Conservation (phyloP, 768 basidiomycete species). For the Tylopilus sp. region DNA sequence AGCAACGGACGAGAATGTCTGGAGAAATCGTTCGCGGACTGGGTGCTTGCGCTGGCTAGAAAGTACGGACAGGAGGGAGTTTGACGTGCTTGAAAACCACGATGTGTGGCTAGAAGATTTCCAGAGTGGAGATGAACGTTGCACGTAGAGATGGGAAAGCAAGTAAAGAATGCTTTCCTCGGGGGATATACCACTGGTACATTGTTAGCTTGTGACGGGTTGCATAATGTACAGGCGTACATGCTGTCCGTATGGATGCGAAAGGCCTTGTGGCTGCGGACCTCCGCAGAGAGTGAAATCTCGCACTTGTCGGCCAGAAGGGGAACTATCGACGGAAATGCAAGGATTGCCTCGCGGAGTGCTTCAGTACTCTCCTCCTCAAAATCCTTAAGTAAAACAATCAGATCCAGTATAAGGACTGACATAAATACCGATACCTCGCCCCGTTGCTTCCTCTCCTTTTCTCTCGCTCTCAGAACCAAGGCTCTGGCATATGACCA, state of each 20-base stretch:
- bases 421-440: constrained; percentile 24
- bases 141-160: constrained; percentile 84
- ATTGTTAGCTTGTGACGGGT: constrained; percentile 7
- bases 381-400: constrained; percentile 40
- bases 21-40: constrained; percentile 29
- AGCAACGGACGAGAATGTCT: constrained; percentile 38
- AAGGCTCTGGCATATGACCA: constrained; percentile 73
- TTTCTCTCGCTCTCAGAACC: constrained; percentile 53
- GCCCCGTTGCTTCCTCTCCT: constrained; percentile 41
- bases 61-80: constrained; percentile 31
- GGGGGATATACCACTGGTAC: constrained; percentile 34
- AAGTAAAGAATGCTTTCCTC: constrained; percentile 61
- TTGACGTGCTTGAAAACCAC: constrained; percentile 70
- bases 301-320: constrained; percentile 87
- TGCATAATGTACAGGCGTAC: constrained; percentile 37
- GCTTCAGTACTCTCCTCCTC: constrained; percentile 56
- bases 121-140: constrained; percentile 76
- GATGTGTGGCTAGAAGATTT: constrained; percentile 59
- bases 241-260: constrained; percentile 63
- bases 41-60: constrained; percentile 33
- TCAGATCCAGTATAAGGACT: background rate
- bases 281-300: constrained; percentile 51
- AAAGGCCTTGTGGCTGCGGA: constrained; percentile 62
- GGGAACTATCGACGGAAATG: constrained; percentile 79
- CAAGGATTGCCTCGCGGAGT: constrained; percentile 66